A percentile compares a stretch with the other conserved stretches of the same genome.
phyloP scores from a whole-genome alignment of 306 rosid genomes.

The Prunus dulcis region DNA sequence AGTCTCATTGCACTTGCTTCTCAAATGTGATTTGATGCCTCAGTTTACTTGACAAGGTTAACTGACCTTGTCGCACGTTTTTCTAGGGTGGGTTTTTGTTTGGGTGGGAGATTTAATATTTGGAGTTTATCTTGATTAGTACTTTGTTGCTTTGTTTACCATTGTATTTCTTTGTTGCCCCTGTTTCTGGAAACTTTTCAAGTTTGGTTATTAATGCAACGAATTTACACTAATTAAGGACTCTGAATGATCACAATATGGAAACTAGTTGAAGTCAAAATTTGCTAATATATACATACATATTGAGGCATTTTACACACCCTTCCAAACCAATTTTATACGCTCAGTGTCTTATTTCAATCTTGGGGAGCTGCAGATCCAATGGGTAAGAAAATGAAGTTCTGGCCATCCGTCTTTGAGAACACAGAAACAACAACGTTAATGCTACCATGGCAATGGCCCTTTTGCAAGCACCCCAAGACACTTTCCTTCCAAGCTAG shows the following conservation, averaged over 20 bases:
- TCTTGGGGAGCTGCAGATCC: neutral
- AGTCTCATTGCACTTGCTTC: no score
- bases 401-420: no score
- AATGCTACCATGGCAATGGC: no score
- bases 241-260: neutral
- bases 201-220: neutral
- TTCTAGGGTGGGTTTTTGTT: no score
- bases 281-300: no score
- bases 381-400: neutral
- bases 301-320: neutral
- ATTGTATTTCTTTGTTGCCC: neutral
- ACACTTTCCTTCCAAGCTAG: neutral
- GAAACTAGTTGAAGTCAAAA: neutral
- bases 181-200: neutral
- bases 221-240: neutral
- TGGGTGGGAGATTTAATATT: neutral
- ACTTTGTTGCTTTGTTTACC: neutral
- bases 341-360: neutral
- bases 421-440: no score
- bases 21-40: neutral
- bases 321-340: neutral
- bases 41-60: neutral
- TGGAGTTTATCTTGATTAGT: neutral
- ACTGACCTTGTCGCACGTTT: neutral
- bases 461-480: neutral